Conservation (phyloP, 2,329 filamentous ascomycete species). For the Madurella mycetomatis region DNA sequence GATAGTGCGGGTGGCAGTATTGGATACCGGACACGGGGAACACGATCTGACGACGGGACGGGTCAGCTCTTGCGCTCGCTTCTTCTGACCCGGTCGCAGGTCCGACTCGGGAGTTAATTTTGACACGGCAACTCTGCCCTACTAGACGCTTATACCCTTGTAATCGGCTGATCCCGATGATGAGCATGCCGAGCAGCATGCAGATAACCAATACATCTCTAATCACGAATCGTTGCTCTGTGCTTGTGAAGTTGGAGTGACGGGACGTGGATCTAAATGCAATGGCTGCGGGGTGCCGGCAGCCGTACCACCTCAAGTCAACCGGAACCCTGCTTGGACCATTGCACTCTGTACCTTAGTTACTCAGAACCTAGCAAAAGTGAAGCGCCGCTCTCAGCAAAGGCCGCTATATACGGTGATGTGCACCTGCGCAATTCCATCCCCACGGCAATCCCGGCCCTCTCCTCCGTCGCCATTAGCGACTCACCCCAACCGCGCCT, state of each 20-base stretch:
- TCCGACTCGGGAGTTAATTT: background rate
- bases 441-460: background rate
- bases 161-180: slow-evolving; percentile 8
- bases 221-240: background rate
- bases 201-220: slow-evolving; percentile 10
- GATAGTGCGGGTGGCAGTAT: background rate
- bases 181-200: background rate
- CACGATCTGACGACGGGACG: background rate
- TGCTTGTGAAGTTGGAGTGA: no score
- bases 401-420: no score
- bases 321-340: no score
- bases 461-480: background rate
- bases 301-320: no score
- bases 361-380: no score
- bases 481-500: slow-evolving; percentile 1
- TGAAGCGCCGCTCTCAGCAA: no score
- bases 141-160: slow-evolving; percentile 12
- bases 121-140: background rate
- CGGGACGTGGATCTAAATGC: no score
- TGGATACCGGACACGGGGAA: background rate
- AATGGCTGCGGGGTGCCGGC: no score
- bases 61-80: background rate
- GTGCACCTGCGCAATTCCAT: no score
- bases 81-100: slow-evolving; percentile 5
- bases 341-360: no score